phyloP scores from a whole-genome alignment of 2,329 filamentous ascomycete genomes.

The Myriosclerotinia curreyana region DNA sequence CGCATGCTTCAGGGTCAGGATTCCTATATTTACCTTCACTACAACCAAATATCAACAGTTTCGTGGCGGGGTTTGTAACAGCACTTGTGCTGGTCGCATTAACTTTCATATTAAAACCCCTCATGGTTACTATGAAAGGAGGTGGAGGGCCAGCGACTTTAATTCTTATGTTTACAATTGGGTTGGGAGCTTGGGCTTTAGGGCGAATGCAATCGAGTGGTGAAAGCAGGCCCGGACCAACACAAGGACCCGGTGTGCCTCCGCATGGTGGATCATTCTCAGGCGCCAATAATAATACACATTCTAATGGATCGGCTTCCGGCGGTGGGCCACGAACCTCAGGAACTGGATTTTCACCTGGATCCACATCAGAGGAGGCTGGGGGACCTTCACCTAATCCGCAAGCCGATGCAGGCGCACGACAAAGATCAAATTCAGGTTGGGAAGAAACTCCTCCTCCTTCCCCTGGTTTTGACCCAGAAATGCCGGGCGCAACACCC shows the following conservation, averaged over 20 bases:
- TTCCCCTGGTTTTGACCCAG: constrained; percentile 24
- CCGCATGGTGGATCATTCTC: constrained; percentile 26
- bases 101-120: constrained; percentile 71
- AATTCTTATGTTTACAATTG: constrained; percentile 69
- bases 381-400: constrained; percentile 28
- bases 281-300: constrained; percentile 29
- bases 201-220: constrained; percentile 59
- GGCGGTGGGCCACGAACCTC: constrained; percentile 23
- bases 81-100: constrained; percentile 70
- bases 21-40: constrained; percentile 94
- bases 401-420: constrained; percentile 21
- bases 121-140: constrained; percentile 65
- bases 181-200: constrained; percentile 73
- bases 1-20: constrained; percentile 81
- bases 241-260: constrained; percentile 29
- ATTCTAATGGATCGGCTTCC: constrained; percentile 33
- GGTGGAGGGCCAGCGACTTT: constrained; percentile 71
- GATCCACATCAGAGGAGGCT: constrained; percentile 16
- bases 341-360: constrained; percentile 17
- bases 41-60: constrained; percentile 82
- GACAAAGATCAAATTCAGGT: constrained; percentile 16
- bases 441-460: constrained; percentile 20
- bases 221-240: constrained; percentile 38
- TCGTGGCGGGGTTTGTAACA: constrained; percentile 78
- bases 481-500: constrained; percentile 14